Conservation (phyloP, 2,329 filamentous ascomycete species). For the Pochonia chlamydosporia region DNA sequence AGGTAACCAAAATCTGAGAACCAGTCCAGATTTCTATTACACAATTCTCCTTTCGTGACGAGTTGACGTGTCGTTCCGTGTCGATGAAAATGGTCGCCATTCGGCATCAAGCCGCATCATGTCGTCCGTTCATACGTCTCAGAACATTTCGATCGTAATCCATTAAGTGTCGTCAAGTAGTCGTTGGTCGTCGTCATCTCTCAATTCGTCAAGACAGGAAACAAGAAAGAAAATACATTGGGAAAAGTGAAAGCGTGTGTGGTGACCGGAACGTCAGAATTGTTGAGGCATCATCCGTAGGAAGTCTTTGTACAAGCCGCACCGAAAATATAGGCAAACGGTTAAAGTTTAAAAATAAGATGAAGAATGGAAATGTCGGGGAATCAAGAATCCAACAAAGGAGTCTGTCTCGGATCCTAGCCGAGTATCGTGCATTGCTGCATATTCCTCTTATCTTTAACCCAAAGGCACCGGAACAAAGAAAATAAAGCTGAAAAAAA, state of each 20-base stretch:
- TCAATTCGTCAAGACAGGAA: conserved; percentile 40
- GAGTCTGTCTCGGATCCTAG: conserved; percentile 40
- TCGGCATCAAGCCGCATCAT: conserved; percentile 26
- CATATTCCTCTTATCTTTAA: conserved; percentile 51
- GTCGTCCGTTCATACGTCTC: conserved; percentile 20
- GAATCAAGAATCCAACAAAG: conserved; percentile 17
- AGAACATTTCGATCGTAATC: neutral
- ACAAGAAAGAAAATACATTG: conserved; percentile 20
- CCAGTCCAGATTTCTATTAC: conserved; percentile 19
- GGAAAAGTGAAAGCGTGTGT: conserved; percentile 32
- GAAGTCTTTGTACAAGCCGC: conserved; percentile 16
- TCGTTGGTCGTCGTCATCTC: conserved; percentile 38
- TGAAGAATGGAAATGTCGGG: conserved; percentile 15
- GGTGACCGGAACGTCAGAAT: conserved; percentile 5
- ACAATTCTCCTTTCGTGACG: neutral
- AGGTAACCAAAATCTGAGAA: conserved; percentile 14
- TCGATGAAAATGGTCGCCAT: conserved; percentile 19
- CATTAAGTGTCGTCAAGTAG: conserved; percentile 20
- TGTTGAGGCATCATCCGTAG: conserved; percentile 15
- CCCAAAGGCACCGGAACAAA: conserved; percentile 19
- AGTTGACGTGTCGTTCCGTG: conserved; percentile 19
- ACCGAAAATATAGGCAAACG: conserved; percentile 13
- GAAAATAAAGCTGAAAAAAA: conserved; percentile 23
- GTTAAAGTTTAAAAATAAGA: conserved; percentile 12
- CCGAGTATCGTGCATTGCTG: conserved; percentile 58